Base-by-base conservation (phyloP, 129 eudicot genomes). In the Oenanthe sinensis region DNA sequence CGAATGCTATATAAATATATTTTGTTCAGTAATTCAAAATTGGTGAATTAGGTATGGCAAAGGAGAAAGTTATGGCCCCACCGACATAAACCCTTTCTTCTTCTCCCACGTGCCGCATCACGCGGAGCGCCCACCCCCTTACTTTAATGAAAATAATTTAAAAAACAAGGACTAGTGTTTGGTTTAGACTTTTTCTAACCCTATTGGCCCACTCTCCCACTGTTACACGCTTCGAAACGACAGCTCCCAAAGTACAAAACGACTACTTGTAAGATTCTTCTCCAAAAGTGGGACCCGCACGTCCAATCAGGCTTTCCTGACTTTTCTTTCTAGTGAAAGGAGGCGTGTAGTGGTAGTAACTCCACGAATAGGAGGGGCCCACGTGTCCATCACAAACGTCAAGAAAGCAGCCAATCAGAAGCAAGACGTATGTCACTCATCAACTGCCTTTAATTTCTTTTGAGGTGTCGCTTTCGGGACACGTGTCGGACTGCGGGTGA, bases 181-280 rank as follows among this genome's bases (percentile, higher is more conserved):
- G 78, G 77, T 72, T 79, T 54, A 69, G 82, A 79, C 82, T 79
- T 79, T 71, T 54, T 60, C 36, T n/a, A 60, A 60, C 68, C 68
- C 68, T 71, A 8, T 22, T 6, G 88, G 76, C 67, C 88, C 91
- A 75, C 50, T 26, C 44, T 2, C 15, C 45, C 60, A 87, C 88
- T 82, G 90, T 87, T 60, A 87, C 95, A 85, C 95, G 91, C 87
- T 91, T 87, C 87, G 80, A 78, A 54, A 73, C 55, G 68, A 60
- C 68, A 24, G 0, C 8, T 0, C 0, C 28, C 28, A 8, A 22
- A 60, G 9, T 60, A 60, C 15, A 60, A 60, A 60, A 60, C 68
- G 68, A 60, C 68, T 13, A 22, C 68, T 8, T 0, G 2, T 22
- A 89, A 79, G 90, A 86, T 85, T 85, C 90, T 80, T 74, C 81